Conservation (phyloP, 768 basidiomycete genomes). For the Clitopilus hobsonii region DNA sequence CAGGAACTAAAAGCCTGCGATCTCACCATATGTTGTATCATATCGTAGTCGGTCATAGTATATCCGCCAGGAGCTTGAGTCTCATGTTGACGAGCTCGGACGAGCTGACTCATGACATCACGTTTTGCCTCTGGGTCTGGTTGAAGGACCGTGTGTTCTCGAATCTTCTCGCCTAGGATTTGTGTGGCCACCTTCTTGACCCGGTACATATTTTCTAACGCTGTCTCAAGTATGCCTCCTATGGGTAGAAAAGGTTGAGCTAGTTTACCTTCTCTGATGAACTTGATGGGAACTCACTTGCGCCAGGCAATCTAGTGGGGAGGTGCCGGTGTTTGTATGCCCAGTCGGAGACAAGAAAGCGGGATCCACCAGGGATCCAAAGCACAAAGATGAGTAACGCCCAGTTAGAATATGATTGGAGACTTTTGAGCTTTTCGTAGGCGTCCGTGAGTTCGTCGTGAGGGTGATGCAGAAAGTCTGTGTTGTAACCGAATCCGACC, state of each 20-base stretch:
- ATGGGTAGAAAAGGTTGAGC: conserved; percentile 12
- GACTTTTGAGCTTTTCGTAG: conserved; percentile 35
- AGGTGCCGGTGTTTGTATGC: conserved; percentile 29
- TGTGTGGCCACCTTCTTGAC: conserved; percentile 33
- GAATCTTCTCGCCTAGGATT: conserved; percentile 38
- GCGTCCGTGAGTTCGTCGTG: conserved; percentile 43
- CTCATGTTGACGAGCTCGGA: conserved; percentile 34
- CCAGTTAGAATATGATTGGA: conserved; percentile 35
- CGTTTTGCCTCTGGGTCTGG: conserved; percentile 36
- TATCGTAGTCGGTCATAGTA: conserved; percentile 39
- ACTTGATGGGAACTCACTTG: conserved; percentile 8
- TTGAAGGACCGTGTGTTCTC: conserved; percentile 23
- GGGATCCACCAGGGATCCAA: conserved; percentile 30
- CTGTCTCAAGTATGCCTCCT: conserved; percentile 14
- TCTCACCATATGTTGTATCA: conserved; percentile 49
- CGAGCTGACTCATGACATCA: conserved; percentile 48
- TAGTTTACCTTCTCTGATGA: neutral
- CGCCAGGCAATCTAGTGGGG: conserved; percentile 16
- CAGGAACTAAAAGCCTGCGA: neutral
- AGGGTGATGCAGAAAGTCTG: conserved; percentile 40
- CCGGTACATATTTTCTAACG: conserved; percentile 34
- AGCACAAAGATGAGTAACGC: conserved; percentile 29
- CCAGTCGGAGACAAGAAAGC: conserved; percentile 28
- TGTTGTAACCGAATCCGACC: conserved; percentile 43
- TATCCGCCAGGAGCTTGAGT: conserved; percentile 28